These are phyloP conservation scores for Neurospora tetrasperma DNA, from an alignment of 495 filamentous ascomycete genomes.

Conservation along the genomic window DNA sequence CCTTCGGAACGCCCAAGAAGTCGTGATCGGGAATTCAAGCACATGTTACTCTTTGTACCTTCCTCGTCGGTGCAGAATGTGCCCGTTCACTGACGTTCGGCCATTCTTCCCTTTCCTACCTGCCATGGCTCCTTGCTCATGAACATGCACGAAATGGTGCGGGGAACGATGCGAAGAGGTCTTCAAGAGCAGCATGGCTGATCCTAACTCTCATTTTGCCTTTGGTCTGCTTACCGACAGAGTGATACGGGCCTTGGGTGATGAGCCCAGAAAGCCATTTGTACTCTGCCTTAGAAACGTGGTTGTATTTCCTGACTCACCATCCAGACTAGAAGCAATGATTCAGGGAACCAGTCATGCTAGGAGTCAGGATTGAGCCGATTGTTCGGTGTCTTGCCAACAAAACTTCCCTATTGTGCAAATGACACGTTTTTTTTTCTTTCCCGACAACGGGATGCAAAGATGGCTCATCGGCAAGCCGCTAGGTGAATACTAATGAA, in stretches of 20 bases:
- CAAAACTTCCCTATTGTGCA: background rate
- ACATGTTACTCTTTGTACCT: background rate
- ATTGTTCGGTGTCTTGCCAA: background rate
- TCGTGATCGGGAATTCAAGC: background rate
- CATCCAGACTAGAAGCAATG: no score
- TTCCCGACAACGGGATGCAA: background rate
- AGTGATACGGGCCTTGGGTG: background rate
- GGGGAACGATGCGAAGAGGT: background rate
- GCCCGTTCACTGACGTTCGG: no score
- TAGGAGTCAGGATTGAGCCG: background rate
- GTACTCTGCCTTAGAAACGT: background rate
- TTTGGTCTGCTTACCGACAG: background rate
- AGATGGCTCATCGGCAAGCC: background rate
- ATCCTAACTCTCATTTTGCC: background rate
- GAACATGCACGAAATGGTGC: background rate
- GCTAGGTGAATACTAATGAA: no score
- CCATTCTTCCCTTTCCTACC: no score
- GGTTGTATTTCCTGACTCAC: background rate
- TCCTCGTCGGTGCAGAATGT: background rate
- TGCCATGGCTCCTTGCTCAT: background rate
- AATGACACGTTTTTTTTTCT: background rate
- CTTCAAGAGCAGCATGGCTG: background rate
- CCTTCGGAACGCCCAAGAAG: background rate
- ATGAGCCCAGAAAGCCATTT: background rate
- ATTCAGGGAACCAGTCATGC: background rate